Conservation (phyloP, 2,329 filamentous ascomycete genomes). For the Podosphaera xanthii region DNA sequence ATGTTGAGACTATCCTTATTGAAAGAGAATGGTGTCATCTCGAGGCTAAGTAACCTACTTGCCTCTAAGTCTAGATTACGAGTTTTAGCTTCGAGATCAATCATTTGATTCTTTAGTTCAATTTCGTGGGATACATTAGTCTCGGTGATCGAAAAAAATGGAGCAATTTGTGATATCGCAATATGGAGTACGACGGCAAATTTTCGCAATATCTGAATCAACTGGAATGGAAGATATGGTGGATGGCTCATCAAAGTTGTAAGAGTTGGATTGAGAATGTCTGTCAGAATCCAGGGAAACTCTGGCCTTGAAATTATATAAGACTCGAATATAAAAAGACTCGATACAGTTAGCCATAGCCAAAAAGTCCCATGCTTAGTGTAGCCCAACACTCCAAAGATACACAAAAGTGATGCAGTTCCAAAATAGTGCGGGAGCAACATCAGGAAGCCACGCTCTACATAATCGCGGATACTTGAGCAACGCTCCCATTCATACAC, state of each 20-base stretch:
- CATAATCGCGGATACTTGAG: conserved; percentile 48
- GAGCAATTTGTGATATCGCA: conserved; percentile 59
- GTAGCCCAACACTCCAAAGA: conserved; percentile 41
- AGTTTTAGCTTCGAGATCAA: conserved; percentile 38
- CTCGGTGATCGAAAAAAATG: conserved; percentile 26
- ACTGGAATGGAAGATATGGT: conserved; percentile 66
- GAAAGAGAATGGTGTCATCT: conserved; percentile 61
- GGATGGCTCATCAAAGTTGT: conserved; percentile 21
- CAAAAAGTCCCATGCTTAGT: conserved; percentile 43
- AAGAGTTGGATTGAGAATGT: conserved; percentile 23
- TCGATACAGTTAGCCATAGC: conserved; percentile 34
- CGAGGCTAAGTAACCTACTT: conserved; percentile 46
- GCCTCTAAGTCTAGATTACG: conserved; percentile 45
- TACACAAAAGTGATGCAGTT: conserved; percentile 33
- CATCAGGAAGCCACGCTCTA: conserved; percentile 39
- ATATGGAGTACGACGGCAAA: conserved; percentile 60
- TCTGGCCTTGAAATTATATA: conserved; percentile 30
- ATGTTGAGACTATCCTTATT: conserved; percentile 40
- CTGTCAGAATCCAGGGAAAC: conserved; percentile 23
- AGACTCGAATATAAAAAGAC: conserved; percentile 32
- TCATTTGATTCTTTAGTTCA: conserved; percentile 35
- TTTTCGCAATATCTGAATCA: conserved; percentile 52
- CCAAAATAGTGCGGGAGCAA: conserved; percentile 37
- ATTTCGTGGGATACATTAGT: conserved; percentile 23
- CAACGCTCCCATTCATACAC: conserved; percentile 43